Base-by-base conservation (phyloP, 805 yeast genomes). In the Cyberlindnera veronae region DNA sequence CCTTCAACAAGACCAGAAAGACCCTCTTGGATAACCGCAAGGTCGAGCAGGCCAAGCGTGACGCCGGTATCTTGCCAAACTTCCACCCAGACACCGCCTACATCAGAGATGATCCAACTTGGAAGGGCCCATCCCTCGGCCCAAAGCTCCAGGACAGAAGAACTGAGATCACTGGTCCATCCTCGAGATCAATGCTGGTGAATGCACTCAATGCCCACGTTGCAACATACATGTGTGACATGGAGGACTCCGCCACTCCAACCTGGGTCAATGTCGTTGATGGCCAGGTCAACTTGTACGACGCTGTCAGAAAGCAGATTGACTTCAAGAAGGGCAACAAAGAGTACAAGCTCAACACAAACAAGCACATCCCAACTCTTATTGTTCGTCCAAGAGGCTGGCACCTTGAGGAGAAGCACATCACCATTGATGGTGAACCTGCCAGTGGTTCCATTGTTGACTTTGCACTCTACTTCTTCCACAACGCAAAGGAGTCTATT, bases 331-430 rank as follows among this genome's bases (percentile, higher is more conserved):
- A 71, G 53, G 65, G 71, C 55, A 70, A 69, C 47, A 62, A 54
- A 38, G 57, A 54, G 38, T 54, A 56, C 39, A 54, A 53, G 36
- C 36, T 54, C 29, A 56, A 56, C 41, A 19, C 40, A 29, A 42
- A 61, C 67, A 79, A 68, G 60, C 80, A 80, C 57, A 69, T 81
- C 38, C 91, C 91, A 46, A 84, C 89, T 32, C 66, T 84, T 60
- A 81, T 84, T 60, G 89, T 84, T 41, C 77, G 95, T 69, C 95
- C 95, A 58, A 76, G 95, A 70, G 95, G 95, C 38, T 84, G 91
- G 90, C 95, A 84, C 62, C 72, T 84, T 76, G 79, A 70, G 28
- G 95, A 84, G 61, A 73, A 74, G 60, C 95, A 84, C 57, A 71
- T 84, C 29, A 51, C 69, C 37, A 76, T 84, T 42, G 89, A 82